Evolutionary conservation across 345 rosid genomes (phyloP), one percentile per base, ranked within the genome.

Genomic region (Turnera subulata): DNA sequence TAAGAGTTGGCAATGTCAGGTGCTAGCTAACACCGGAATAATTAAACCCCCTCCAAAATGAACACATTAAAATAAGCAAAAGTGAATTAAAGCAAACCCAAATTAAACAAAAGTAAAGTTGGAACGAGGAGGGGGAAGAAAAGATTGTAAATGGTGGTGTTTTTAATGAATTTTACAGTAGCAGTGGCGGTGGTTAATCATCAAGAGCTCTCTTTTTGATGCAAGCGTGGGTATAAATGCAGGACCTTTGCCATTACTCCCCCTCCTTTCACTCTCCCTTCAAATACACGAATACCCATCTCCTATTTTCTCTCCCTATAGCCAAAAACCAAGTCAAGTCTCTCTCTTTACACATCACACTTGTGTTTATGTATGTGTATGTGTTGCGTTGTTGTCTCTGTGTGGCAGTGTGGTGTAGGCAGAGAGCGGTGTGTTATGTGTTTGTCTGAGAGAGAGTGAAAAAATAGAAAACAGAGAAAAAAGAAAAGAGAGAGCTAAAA

Each of bases 201-300:
- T 85, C 91, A 82, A 64, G 63, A 71, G 83, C 96, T 79, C 96
- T 76, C 72, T 79, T 84, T 91, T 91, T 82, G 1, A 88, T 84
- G 98, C 91, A 91, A 78, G 96, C 94, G 94, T 91, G 97, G 90
- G 88, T 85, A 88, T 85, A 84, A 82, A 88, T 76, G 76, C 83
- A 72, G 76, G 68, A 67, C 76, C 84, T 78, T 82, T 78, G 72
- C 66, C 49, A 13, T 55, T 64, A 5, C 60, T 55, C 52, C 38
- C n/a, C 45, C 12, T 13, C 45, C 12, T 48, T 66, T 72, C 70
- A 49, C 63, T 46, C 54, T 66, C 55, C 64, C 71, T 72, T 55
- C 67, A 16, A 64, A 16, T 33, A 35, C 46, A 52, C 37, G 13
- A 10, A 37, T 58, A 47, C 70, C 73, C 64, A 55, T 23, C 22